Percentiles rank a stretch among this genome's conserved stretches.
phyloP scores from a whole-genome alignment of 495 filamentous ascomycete genomes.

The Ramalina intermedia region DNA sequence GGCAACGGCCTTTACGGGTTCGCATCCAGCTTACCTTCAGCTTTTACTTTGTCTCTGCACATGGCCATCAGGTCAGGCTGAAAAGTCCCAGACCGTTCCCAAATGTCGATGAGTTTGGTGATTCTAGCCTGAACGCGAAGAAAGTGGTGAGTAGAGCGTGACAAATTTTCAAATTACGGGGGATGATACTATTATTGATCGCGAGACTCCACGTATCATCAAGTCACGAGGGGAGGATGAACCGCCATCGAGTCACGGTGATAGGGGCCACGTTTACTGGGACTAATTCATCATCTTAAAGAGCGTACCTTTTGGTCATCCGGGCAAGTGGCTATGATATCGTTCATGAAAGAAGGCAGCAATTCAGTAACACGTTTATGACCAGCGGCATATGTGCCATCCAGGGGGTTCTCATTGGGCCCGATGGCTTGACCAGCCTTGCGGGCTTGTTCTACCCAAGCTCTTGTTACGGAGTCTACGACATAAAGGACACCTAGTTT shows the following conservation, averaged over 20 bases:
- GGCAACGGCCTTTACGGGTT: background rate
- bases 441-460: constrained; percentile 94
- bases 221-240: too few species aligned
- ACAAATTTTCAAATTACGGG: background rate
- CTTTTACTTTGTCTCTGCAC: constrained; percentile 66
- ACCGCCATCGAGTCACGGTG: constrained; percentile 7
- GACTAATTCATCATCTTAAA: constrained; percentile 17
- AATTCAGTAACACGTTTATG: constrained; percentile 94
- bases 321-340: constrained; percentile 77
- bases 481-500: constrained; percentile 99
- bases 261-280: constrained; percentile 22
- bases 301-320: constrained; percentile 96
- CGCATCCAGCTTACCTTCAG: constrained; percentile 13
- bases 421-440: constrained; percentile 67
- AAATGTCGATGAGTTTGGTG: constrained; percentile 90
- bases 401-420: constrained; percentile 43
- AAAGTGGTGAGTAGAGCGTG: constrained; percentile 33
- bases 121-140: constrained; percentile 73
- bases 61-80: constrained; percentile 63
- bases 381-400: constrained; percentile 88
- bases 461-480: constrained; percentile 98
- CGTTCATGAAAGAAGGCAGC: constrained; percentile 85
- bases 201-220: background rate
- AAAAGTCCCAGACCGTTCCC: constrained; percentile 91
- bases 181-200: background rate